A percentile compares a stretch with the other conserved stretches of the same genome.
phyloP scores from a whole-genome alignment of 805 yeast species.

The Zygosaccharomyces kombuchaensis region DNA sequence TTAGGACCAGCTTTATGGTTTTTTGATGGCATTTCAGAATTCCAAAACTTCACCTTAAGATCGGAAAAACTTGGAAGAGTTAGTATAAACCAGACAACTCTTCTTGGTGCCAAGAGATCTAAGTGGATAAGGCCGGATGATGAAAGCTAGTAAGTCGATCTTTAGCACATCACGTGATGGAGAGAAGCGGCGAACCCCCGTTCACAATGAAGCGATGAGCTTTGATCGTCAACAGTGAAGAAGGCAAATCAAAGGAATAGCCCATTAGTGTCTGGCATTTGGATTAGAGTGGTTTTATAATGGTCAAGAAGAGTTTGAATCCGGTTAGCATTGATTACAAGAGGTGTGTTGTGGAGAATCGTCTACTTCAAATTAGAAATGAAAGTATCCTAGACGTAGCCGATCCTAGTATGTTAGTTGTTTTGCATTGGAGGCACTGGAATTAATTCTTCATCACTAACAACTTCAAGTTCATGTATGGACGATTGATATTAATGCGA shows the following conservation, averaged over 20 bases:
- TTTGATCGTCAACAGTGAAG: too few species aligned
- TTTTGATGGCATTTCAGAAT: too few species aligned
- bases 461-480: constrained; percentile 38
- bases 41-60: too few species aligned
- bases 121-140: not conserved
- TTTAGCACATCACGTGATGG: not conserved
- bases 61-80: too few species aligned
- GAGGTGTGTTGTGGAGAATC: constrained; percentile 42
- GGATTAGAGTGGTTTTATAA: constrained; percentile 10
- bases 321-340: constrained; percentile 42
- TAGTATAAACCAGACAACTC: too few species aligned
- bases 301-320: constrained; percentile 38
- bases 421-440: not conserved
- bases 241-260: not conserved
- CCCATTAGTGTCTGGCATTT: not conserved
- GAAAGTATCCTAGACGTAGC: constrained; percentile 21
- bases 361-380: constrained; percentile 44
- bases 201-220: not conserved
- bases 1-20: not conserved
- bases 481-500: constrained; percentile 45
- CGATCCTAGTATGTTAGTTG: constrained; percentile 21
- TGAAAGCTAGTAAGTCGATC: not conserved
- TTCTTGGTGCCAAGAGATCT: not conserved
- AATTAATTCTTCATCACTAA: constrained; percentile 3
- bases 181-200: too few species aligned